These are phyloP conservation scores for Borealophlyctis nickersoniae DNA, from an alignment of 192 early-diverging fungal genomes.

Conservation along the genomic window DNA sequence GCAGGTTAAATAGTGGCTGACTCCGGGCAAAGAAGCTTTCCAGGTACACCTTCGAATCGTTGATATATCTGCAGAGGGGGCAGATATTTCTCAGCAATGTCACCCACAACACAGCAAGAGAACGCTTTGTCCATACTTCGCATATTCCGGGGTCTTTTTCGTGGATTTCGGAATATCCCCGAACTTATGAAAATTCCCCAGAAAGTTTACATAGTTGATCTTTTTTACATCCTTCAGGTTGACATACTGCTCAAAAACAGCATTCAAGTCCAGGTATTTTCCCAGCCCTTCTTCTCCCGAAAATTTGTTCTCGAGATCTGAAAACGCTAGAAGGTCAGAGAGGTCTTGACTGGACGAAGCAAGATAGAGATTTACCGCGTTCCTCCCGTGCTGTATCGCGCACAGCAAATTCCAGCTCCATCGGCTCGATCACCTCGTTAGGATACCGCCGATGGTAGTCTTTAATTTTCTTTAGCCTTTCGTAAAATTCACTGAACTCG, in stretches of 20 bases:
- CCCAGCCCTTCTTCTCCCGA: slow-evolving; percentile 90
- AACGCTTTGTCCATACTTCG: slow-evolving; percentile 31
- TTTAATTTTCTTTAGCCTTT: slow-evolving; percentile 75
- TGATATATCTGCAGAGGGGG: slow-evolving; percentile 54
- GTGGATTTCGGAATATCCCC: slow-evolving; percentile 49
- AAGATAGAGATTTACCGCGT: slow-evolving; percentile 23
- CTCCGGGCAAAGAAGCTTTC: slow-evolving; percentile 69
- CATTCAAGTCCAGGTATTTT: slow-evolving; percentile 83
- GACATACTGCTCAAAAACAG: slow-evolving; percentile 73
- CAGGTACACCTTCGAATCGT: slow-evolving; percentile 63
- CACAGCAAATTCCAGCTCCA: slow-evolving; percentile 75
- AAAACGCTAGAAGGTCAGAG: no score
- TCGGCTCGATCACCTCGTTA: slow-evolving; percentile 69
- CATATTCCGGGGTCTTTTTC: slow-evolving; percentile 58
- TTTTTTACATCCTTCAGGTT: slow-evolving; percentile 65
- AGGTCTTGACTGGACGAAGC: no score
- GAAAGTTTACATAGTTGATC: slow-evolving; percentile 65
- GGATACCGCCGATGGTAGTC: slow-evolving; percentile 76
- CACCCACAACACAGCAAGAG: neutral
- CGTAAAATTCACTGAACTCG: slow-evolving; percentile 84
- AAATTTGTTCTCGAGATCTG: slow-evolving; percentile 79
- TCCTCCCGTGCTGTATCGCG: slow-evolving; percentile 49
- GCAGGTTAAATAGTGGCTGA: slow-evolving; percentile 73
- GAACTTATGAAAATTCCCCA: slow-evolving; percentile 65
- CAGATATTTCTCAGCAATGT: slow-evolving; percentile 12